These are phyloP conservation scores for Exserohilum turcica DNA, from an alignment of 2,329 filamentous ascomycete genomes.

Conservation along the genomic window DNA sequence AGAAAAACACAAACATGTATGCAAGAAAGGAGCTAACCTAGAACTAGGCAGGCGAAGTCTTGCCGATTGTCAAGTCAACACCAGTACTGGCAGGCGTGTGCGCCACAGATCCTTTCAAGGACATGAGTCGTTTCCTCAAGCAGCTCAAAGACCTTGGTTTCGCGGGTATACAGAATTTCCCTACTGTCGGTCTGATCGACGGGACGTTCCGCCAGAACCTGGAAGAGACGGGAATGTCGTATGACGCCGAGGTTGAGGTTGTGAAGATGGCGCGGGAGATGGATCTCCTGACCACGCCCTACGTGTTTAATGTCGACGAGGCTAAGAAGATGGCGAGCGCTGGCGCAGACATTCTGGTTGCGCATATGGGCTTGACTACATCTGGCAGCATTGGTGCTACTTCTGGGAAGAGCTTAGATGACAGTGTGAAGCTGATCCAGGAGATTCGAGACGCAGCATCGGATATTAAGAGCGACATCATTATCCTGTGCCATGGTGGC, in stretches of 20 bases:
- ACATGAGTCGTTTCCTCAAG: conserved; percentile 64
- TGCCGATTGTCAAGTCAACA: conserved; percentile 66
- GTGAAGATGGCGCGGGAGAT: conserved; percentile 63
- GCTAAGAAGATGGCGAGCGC: conserved; percentile 66
- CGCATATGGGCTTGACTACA: conserved; percentile 71
- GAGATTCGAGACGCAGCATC: conserved; percentile 66
- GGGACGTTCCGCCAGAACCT: conserved; percentile 69
- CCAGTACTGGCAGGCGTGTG: conserved; percentile 74
- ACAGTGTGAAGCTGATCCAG: conserved; percentile 67
- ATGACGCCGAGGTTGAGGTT: conserved; percentile 69
- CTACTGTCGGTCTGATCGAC: conserved; percentile 73
- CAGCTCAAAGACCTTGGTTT: conserved; percentile 68
- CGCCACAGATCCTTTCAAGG: conserved; percentile 70
- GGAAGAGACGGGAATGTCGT: conserved; percentile 75
- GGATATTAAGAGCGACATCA: conserved; percentile 61
- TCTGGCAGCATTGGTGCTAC: conserved; percentile 68
- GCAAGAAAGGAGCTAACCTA: background rate
- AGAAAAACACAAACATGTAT: too few species aligned
- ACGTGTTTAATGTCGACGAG: conserved; percentile 69
- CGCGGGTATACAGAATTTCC: conserved; percentile 74
- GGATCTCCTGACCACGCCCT: conserved; percentile 70
- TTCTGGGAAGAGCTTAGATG: conserved; percentile 65
- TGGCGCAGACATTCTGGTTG: conserved; percentile 70
- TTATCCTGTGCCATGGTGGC: conserved; percentile 73
- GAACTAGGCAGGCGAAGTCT: conserved; percentile 64